These are phyloP conservation scores for Dicorynia guianensis DNA, from an alignment of 306 rosid genomes.

Conservation along the genomic window DNA sequence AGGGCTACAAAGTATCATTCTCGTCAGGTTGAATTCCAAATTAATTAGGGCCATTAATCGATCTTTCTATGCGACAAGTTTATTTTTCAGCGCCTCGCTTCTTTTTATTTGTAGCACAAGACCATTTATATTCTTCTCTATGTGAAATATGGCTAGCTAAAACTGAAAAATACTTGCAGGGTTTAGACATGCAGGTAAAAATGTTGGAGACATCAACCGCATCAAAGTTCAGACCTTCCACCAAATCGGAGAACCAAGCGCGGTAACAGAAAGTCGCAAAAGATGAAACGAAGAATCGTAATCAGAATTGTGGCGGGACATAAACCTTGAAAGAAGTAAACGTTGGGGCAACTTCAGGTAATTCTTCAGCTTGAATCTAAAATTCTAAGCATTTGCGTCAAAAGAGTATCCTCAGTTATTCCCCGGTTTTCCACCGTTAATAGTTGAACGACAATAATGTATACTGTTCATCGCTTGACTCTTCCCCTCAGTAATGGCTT, in stretches of 20 bases:
- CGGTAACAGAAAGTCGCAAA: conserved; percentile 30
- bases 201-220: conserved; percentile 39
- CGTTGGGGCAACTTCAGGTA: conserved; percentile 36
- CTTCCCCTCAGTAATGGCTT: neutral
- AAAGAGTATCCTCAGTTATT: neutral
- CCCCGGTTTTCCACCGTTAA: neutral
- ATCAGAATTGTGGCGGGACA: conserved; percentile 34
- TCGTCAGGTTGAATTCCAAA: conserved; percentile 45
- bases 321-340: conserved; percentile 36
- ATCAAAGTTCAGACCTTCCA: conserved; percentile 35
- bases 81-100: neutral
- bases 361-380: conserved; percentile 5
- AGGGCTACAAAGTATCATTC: conserved; percentile 27
- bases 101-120: conserved; percentile 3
- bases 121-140: neutral
- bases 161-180: conserved; percentile 47
- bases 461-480: no score
- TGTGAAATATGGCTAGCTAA: conserved; percentile 9
- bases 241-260: conserved; percentile 17
- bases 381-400: neutral
- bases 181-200: conserved; percentile 31
- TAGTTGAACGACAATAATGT: neutral
- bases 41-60: neutral
- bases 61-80: neutral
- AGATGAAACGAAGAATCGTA: conserved; percentile 24